Percentiles rank a stretch among this genome's conserved stretches.
Conservation (phyloP, 2,329 filamentous ascomycete species). For the Amauroascus verrucosus region DNA sequence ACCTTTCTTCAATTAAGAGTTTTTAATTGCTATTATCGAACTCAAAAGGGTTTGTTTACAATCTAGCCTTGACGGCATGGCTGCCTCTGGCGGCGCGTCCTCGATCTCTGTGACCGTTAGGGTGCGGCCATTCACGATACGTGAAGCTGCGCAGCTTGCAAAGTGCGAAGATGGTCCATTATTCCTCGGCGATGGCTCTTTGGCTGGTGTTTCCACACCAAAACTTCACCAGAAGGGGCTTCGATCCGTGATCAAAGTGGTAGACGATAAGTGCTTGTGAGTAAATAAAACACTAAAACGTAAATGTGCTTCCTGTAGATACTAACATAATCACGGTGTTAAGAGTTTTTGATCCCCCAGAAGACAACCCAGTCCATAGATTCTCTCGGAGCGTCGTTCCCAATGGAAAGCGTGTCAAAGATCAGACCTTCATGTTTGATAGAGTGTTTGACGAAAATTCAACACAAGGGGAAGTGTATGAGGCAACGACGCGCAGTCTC, state of each 20-base stretch:
- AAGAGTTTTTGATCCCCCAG: slow-evolving; percentile 93
- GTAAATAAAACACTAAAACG: slow-evolving; percentile 28
- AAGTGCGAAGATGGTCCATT: slow-evolving; percentile 70
- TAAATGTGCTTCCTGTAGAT: neutral
- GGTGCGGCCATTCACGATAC: slow-evolving; percentile 62
- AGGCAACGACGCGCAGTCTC: slow-evolving; percentile 78
- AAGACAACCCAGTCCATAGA: slow-evolving; percentile 82
- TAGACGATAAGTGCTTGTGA: slow-evolving; percentile 92
- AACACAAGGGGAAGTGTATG: slow-evolving; percentile 86
- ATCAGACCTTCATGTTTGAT: slow-evolving; percentile 96
- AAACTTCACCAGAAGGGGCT: slow-evolving; percentile 80
- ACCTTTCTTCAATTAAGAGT: neutral
- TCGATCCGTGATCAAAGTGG: slow-evolving; percentile 83
- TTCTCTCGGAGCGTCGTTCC: slow-evolving; percentile 74
- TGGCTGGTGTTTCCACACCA: slow-evolving; percentile 75
- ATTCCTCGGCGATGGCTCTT: slow-evolving; percentile 92
- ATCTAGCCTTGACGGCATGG: slow-evolving; percentile 25
- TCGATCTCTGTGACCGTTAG: slow-evolving; percentile 47
- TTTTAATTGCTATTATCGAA: neutral
- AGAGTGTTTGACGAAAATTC: slow-evolving; percentile 93
- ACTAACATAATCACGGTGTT: slow-evolving; percentile 17
- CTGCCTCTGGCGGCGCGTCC: slow-evolving; percentile 36
- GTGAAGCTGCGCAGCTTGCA: slow-evolving; percentile 83
- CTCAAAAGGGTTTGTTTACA: slow-evolving; percentile 7
- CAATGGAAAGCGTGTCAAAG: slow-evolving; percentile 84